Base-by-base conservation (phyloP, 2,329 filamentous ascomycete species). In the Laburnicola sp. region DNA sequence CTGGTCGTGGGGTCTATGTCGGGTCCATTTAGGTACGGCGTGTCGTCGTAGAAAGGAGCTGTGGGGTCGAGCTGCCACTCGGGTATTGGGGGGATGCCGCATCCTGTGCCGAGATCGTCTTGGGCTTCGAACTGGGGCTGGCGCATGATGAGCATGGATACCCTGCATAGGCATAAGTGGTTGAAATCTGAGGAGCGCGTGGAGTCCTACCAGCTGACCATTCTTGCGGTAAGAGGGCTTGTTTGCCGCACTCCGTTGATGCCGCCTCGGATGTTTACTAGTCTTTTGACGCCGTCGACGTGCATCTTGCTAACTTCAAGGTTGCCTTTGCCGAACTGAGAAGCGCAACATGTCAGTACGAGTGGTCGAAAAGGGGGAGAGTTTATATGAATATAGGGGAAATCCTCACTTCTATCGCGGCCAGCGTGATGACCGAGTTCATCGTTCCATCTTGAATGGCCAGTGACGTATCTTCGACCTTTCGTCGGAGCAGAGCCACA, bases 381-480 rank as follows among this genome's bases (percentile, higher is more conserved):
- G 6, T 5, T 73, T 72, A n/a, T 4, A 27, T 2, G 25, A 21
- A 4, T 4, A 27, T 45, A 2, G 22, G 3, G 23, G 3, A n/a
- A 25, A 6, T 11, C 10, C 42, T 45, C 32, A 83, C 81, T 62
- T 84, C 81, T 40, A 84, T 84, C 1, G 81, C 78, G 7, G 82
- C 81, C 51, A 84, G 59, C 0, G 81, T 84, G 36, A 84, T 76
- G 6, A 84, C 79, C 0, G 81, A 78, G 52, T 84, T 78, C 65
- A 84, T 73, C 0, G 82, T 85, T 21, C 74, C 80, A 46, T 83
- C 80, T 49, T 81, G 77, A 2, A 80, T 64, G 0, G 81, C 81
- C 2, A 80, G 54, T 0, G 72, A 70, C 0, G 69, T 55, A 54
- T 82, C 71, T 26, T 76, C 66, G 26, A 84, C 71, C 48, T 80